Base-by-base conservation (phyloP, 352 stramenopile genomes). In the Phytophthora sp. region DNA sequence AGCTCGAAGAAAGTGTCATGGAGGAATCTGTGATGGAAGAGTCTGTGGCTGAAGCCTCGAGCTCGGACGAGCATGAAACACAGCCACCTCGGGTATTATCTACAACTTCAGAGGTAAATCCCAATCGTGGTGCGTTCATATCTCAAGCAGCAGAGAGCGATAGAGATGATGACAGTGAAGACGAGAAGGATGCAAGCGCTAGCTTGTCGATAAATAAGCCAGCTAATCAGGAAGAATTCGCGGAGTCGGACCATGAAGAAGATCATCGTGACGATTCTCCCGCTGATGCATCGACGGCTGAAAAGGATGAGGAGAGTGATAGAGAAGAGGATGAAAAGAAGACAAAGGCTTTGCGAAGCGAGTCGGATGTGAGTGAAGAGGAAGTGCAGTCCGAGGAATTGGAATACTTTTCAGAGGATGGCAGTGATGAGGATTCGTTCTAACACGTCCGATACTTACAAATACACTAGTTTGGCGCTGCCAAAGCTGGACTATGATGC, bases 381-480 rank as follows among this genome's bases (percentile, higher is more conserved):
- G 79, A 91, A 6, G 66, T 91, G 2, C 59, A 87, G 44, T 91
- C 81, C 0, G 86, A 92, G 59, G 87, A 95, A 28, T 69, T 94
- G 10, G 84, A 92, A 50, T 95, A 94, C 44, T 91, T 95, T 58
- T 92, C 86, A 28, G 84, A 92, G 50, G 81, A 95, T 44, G 82
- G 55, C 0, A 91, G 84, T 43, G 83, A 92, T 21, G 84, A 94
- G 42, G 87, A 94, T 52, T 92, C 83, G 4, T 95, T 95, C 57
- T 95, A 84, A 72, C 4, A 52, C 32, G 12, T 24, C 13, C 49
- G 17, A 56, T 43, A 57, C 41, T 59, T 45, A 61, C 39, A 68
- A 20, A 41, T 28, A 23, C 52, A 49, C 27, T 32, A 44, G 11
- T 32, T 37, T 59, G 15, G 41, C 15, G 57, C 15, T n/a, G n/a